Evolutionary conservation across 768 basidiomycete species (phyloP), one percentile per base, ranked within the genome.

Genomic region (Tremella yokohamensis): DNA sequence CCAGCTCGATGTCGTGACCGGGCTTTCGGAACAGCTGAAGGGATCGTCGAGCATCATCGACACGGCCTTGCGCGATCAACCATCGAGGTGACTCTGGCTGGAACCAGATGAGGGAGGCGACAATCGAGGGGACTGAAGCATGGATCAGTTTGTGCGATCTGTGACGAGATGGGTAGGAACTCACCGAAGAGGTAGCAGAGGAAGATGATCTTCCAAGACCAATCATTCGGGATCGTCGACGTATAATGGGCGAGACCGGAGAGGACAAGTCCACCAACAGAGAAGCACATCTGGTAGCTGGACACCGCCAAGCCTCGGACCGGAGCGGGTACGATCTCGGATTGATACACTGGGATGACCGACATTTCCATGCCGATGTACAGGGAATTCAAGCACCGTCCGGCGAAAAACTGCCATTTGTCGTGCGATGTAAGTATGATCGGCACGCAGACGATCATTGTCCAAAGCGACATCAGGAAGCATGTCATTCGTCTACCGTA

Each of bases 41-140:
- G 9, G 44, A 45, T 45, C 18, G 44, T 45, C 18, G 44, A 24
- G 88, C 90, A 70, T 87, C 79, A 0, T 78, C 82, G 13, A 87
- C 82, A 54, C 81, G 82, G 22, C 56, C 56, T 29, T 57, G 26
- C 47, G 56, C 26, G 18, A 51, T 19, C 12, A 57, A 19, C 56
- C 56, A 57, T 18, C 56, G 25, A 22, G 56, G 56, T 4, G 45
- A 49, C 24, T 57, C 56, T 16, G 56, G 56, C 16, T 38, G 9
- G 34, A 57, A 57, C 40, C 48, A 57, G 19, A 54, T 42, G 37
- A 40, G 38, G 6, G 24, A 40, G 11, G 52, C 18, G 7, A 54
- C 12, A 20, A 54, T 54, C 38, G 20, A 15, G 24, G 52, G 52
- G 4, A 54, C 52, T 20, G 29, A 1, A 12, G 15, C 19, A 50